Conservation (phyloP, 176 grass and related monocot species). For the Triticum aestivum region DNA sequence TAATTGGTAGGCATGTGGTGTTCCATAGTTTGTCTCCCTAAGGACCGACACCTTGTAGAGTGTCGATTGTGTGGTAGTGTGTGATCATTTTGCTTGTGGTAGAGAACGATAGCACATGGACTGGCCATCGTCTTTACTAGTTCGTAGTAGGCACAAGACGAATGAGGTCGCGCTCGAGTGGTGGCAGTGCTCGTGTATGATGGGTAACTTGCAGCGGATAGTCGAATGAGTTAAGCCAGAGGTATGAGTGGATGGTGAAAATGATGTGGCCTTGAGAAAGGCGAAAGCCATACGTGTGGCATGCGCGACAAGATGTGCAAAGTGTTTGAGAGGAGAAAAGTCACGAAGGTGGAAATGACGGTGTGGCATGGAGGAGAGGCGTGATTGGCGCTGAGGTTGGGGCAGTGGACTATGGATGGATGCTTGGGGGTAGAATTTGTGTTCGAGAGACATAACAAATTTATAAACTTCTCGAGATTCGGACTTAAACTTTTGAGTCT, state of each 20-base stretch:
- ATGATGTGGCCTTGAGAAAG: constrained; percentile 9
- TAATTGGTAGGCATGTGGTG: no score
- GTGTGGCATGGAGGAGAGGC: neutral
- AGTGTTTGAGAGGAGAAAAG: no score
- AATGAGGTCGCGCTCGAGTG: neutral
- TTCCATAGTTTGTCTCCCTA: no score
- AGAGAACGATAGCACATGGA: constrained; percentile 36
- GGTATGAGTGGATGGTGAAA: neutral
- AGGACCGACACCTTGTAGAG: no score
- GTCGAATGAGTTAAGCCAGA: neutral
- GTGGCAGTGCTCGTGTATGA: neutral
- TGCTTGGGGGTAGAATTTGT: no score
- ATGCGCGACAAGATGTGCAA: neutral
- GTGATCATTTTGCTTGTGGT: neutral
- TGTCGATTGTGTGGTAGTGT: no score
- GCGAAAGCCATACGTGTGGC: constrained; percentile 13
- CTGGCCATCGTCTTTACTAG: neutral
- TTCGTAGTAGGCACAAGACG: neutral
- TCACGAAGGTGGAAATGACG: neutral
- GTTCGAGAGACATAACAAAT: no score
- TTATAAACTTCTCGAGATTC: no score
- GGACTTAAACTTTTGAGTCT: no score
- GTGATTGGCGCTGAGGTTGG: neutral
- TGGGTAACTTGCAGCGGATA: neutral
- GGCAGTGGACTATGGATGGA: neutral